Evolutionary conservation across 169 alveolate species (phyloP).

Genomic region (Cryptosporidium viatorum): DNA sequence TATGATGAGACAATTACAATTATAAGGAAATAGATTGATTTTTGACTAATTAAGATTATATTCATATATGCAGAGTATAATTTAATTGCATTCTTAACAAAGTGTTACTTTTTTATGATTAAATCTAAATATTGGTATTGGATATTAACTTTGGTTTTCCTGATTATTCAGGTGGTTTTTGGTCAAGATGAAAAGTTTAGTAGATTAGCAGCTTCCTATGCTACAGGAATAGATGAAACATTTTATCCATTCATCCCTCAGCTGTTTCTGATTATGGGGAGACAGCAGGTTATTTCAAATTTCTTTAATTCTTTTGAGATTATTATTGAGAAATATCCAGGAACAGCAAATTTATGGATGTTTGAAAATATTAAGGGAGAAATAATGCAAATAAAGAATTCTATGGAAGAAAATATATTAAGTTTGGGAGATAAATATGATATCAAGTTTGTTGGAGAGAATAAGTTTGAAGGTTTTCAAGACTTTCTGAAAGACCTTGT

Average conservation of each 20-base stretch:
- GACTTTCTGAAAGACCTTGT: slow-evolving; percentile 1
- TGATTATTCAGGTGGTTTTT: slow-evolving; percentile 8
- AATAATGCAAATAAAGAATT: neutral
- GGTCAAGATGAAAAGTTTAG: slow-evolving; percentile 21
- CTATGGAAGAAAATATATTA: neutral
- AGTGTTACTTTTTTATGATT: slow-evolving; percentile 16
- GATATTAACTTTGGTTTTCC: neutral
- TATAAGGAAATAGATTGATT: neutral
- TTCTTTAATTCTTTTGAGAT: neutral
- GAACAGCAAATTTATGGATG: neutral
- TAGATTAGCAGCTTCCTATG: slow-evolving; percentile 26
- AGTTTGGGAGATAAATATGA: neutral
- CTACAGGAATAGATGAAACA: slow-evolving; percentile 6
- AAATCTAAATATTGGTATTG: slow-evolving; percentile 20
- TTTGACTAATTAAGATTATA: neutral
- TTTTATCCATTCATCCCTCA: slow-evolving; percentile 69
- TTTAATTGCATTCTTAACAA: neutral
- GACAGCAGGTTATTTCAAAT: slow-evolving; percentile 19
- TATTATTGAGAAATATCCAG: neutral
- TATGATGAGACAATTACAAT: slow-evolving; percentile 21
- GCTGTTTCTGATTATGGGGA: slow-evolving; percentile 4
- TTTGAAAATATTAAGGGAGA: slow-evolving; percentile 11
- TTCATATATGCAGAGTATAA: neutral
- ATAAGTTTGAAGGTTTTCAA: slow-evolving; percentile 2
- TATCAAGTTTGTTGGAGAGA: neutral